Evolutionary conservation across 148 eudicot genomes (phyloP), one percentile per base, ranked within the genome.

Genomic region (Dysphania ambrosioides): DNA sequence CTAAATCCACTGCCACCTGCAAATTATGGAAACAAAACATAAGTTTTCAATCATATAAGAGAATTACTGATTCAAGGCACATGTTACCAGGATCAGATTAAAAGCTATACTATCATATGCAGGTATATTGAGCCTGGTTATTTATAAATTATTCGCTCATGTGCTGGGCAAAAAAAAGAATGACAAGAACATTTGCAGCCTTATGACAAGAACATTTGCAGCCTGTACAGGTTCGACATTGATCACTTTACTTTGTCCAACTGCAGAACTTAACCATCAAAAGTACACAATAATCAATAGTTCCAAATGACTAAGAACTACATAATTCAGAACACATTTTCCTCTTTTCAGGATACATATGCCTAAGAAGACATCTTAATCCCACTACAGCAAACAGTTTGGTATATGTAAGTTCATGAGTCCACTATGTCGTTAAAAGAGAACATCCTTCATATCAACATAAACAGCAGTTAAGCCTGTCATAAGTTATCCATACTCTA

Each of bases 1-100:
- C 63, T 16, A 11, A 29, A 19, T 27, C 67, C 34, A 40, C 49
- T 31, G 44, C 29, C 42, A 56, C 75, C 81, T 81, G 68, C 30
- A 64, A 38, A 51, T 64, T 21, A 16, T 47, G 65, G 49, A 65
- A 65, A 66, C 51, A 30, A 21, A 34, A 27, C 64, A 75, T 74
- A 26, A 51, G 23, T 75, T 36, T 35, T 19, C 35, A 9, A 21
- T 31, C 26, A 58, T 9, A 42, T 24, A 44, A 18, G 36, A 19
- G 11, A 21, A 61, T 40, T 19, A 19, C 13, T 26, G 38, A 23
- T 1, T 18, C 51, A 60, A 27, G 24, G 24, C 8, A 6, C 13
- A 30, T 10, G 47, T 21, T 60, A 60, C 30, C 26, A 44, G 15
- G 10, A 72, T 26, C 23, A 27, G 19, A 72, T 9, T 18, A 15